Base-by-base conservation (phyloP, 1,284 basidiomycete species). In the Baeospora myosura region DNA sequence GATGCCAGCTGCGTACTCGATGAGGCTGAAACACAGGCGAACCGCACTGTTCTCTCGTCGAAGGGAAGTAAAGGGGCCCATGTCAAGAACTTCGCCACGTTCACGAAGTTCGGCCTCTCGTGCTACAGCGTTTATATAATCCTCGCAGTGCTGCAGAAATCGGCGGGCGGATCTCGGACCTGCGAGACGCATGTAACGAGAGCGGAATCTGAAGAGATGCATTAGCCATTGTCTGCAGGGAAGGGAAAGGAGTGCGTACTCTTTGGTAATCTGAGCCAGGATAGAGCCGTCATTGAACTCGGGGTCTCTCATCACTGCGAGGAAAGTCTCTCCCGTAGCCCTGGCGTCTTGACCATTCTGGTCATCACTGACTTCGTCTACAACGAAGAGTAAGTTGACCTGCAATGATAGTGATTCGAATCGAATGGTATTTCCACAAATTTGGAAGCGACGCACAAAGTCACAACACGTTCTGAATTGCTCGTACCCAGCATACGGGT, bases 331-430 rank as follows among this genome's bases (percentile, higher is more conserved):
- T 16, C 78, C 74, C 28, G 76, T 80, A 28, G 61, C 57, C 28
- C 67, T 62, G 23, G 78, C 80, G 42, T 75, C 78, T 43, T 60
- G 59, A 17, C 72, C 73, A 47, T 63, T 69, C 59, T 81, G 79
- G 40, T 81, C 78, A 51, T 84, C 80, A 53, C 76, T 81, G 46
- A 81, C 67, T 57, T 83, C 81, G 54, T 85, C 81, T 41, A 81
- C 65, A 32, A 79, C 76, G 58, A 81, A 83, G 16, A 84, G 68
- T 14, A 78, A 62, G 49, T 81, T 80, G 49, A 82, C 69, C 68
- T 68, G 39, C 12, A 17, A 22, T 18, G 12, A 21, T 11, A 6
- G 14, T 16, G 17, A 2, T 38, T 12, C n/a, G 24, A 38, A 23
- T n/a, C n/a, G n/a, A 36, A 28, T 25, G 11, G 25, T 28, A 29